A percentile compares a stretch with the other conserved stretches of the same genome.
Evolutionary conservation across 2,329 filamentous ascomycete species (phyloP).

Genomic region (Phyllosticta ampelicida): DNA sequence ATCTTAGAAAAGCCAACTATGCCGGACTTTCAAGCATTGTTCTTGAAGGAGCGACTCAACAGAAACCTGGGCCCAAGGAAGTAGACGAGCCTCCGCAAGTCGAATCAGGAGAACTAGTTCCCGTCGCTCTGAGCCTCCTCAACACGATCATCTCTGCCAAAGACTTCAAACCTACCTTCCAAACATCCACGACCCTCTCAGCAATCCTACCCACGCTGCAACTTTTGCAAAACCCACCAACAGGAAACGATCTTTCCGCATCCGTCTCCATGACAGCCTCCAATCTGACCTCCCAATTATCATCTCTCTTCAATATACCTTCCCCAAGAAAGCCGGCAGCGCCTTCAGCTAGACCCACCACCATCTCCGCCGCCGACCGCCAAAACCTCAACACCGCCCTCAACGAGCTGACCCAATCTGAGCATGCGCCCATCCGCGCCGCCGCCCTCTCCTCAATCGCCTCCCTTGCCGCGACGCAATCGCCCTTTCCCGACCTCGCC

Average conservation of each 20-base stretch:
- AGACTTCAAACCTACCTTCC: constrained; percentile 22
- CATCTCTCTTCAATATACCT: constrained; percentile 35
- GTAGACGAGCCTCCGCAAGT: constrained; percentile 10
- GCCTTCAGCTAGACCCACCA: constrained; percentile 16
- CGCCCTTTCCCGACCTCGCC: constrained; percentile 53
- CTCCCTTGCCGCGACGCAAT: constrained; percentile 45
- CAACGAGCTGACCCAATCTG: constrained; percentile 14
- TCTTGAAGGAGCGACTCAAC: constrained; percentile 4
- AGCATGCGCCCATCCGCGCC: constrained; percentile 26
- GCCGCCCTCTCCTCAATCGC: constrained; percentile 25
- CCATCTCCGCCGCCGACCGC: constrained; percentile 28
- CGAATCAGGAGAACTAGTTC: constrained; percentile 27
- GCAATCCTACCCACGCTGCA: constrained; percentile 18
- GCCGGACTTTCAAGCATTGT: constrained; percentile 20
- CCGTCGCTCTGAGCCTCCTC: constrained; percentile 32
- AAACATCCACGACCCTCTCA: constrained; percentile 17
- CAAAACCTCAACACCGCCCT: constrained; percentile 1
- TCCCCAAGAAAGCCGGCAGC: neutral
- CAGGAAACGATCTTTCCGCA: constrained; percentile 29
- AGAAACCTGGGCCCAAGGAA: neutral
- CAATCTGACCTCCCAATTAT: constrained; percentile 30
- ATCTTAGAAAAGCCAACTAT: constrained; percentile 17
- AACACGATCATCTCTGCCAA: constrained; percentile 25
- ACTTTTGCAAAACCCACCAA: constrained; percentile 16
- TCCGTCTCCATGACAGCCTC: constrained; percentile 2